phyloP scores from a whole-genome alignment of 2,329 filamentous ascomycete genomes.

The Biscogniauxia mediterranea region DNA sequence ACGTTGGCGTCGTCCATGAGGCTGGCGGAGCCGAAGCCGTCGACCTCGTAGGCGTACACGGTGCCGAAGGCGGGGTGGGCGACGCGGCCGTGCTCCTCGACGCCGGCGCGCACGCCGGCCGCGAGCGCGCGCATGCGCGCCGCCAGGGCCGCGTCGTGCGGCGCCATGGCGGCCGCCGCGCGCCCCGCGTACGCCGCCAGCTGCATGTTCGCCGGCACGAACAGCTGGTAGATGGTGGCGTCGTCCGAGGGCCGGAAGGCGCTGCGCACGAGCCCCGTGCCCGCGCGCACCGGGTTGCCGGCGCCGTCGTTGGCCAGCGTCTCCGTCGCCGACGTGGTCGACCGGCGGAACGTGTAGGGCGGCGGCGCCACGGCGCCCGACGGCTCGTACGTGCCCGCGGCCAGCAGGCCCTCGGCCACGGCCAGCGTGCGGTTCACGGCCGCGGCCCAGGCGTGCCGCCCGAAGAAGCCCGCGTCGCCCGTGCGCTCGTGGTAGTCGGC shows the following conservation, averaged over 20 bases:
- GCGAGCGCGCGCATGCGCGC: slow-evolving; percentile 51
- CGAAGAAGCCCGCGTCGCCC: slow-evolving; percentile 63
- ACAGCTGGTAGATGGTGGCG: slow-evolving; percentile 72
- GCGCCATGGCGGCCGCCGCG: slow-evolving; percentile 37
- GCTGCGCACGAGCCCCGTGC: slow-evolving; percentile 68
- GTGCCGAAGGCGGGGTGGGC: slow-evolving; percentile 55
- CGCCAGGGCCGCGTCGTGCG: slow-evolving; percentile 32
- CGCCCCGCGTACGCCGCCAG: slow-evolving; percentile 53
- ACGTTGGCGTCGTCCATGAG: slow-evolving; percentile 64
- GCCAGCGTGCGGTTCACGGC: slow-evolving; percentile 63
- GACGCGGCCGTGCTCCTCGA: slow-evolving; percentile 68
- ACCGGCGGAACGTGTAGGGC: slow-evolving; percentile 69
- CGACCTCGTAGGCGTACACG: slow-evolving; percentile 68
- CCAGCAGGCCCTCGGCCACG: slow-evolving; percentile 44
- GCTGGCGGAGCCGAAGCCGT: slow-evolving; percentile 59
- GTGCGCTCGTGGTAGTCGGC: slow-evolving; percentile 72
- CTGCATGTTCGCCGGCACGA: slow-evolving; percentile 77
- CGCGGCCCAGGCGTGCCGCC: slow-evolving; percentile 65
- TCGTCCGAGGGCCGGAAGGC: slow-evolving; percentile 81
- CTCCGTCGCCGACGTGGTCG: slow-evolving; percentile 67
- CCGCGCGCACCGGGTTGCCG: slow-evolving; percentile 70
- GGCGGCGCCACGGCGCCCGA: slow-evolving; percentile 47
- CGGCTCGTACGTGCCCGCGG: slow-evolving; percentile 64
- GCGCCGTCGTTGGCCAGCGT: slow-evolving; percentile 66
- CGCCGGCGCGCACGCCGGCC: slow-evolving; percentile 60